Evolutionary conservation across 129 eudicot genomes (phyloP), one percentile per base, ranked within the genome.

Genomic region (Flaveria sonorensis): DNA sequence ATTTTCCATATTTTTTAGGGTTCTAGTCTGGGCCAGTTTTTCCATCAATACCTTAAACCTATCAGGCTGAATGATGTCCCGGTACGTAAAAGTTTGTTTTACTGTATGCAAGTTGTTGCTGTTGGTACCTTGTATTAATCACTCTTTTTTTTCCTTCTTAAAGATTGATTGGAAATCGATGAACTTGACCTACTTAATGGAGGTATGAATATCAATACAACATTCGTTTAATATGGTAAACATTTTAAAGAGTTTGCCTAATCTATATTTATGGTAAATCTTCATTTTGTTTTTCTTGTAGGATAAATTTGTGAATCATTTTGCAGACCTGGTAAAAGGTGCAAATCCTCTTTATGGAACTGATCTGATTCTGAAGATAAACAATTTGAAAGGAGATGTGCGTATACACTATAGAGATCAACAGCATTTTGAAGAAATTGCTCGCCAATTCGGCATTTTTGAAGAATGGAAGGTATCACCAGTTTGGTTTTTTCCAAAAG

Each of bases 401-500:
- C 96, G 97, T 39, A 86, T 94, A 77, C 82, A 72, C 75, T 94
- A 94, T 81, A 75, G 76, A 50, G 88, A 89, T 77, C 97, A 94
- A 81, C 21, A 43, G 21, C 89, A 94, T 52, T 94, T 91, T 63
- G 96, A 91, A 86, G 81, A 75, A 48, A 87, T 94, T 75, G 96
- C 98, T 6, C 80, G 81, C 43, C 97, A 94, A 19, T 94, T 94
- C 79, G 97, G 98, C 76, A 91, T 94, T 78, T 94, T 94, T 81
- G 96, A 94, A 82, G 98, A 94, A 78, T 94, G 98, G 98, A 94
- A 94, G 97, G 98, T 93, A 90, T 76, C 39, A 16, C 11, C 71
- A 61, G n/a, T 18, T 61, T 13, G 70, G 32, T 21, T 60, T 46
- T 57, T 73, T 73, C 23, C 40, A 62, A 62, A 62, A 12, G 21